phyloP scores from a whole-genome alignment of 179 eudicot species.

The Spinacia oleracea region DNA sequence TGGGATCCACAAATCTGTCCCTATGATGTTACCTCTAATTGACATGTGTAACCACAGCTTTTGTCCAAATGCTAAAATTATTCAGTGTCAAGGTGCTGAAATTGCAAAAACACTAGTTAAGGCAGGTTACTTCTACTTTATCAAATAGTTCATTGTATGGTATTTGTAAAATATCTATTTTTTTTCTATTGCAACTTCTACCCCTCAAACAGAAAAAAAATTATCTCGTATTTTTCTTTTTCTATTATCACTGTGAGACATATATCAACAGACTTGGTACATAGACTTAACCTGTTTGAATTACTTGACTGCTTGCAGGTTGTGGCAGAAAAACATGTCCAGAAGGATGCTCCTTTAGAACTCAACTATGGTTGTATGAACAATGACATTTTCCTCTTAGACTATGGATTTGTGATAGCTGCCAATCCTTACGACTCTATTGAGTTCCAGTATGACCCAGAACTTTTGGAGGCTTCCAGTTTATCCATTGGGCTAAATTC shows the following conservation, averaged over 20 bases:
- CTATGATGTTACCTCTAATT: conserved; percentile 95
- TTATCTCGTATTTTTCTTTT: neutral
- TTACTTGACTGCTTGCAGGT: conserved; percentile 47
- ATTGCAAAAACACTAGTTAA: conserved; percentile 61
- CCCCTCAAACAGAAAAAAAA: too few relatives aligned
- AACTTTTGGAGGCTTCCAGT: conserved; percentile 89
- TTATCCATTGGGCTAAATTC: conserved; percentile 74
- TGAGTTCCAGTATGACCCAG: conserved; percentile 80
- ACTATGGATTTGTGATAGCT: conserved; percentile 82
- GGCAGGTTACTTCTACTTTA: conserved; percentile 38
- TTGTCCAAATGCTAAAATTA: conserved; percentile 73
- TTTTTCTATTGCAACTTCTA: neutral
- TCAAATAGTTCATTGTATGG: neutral
- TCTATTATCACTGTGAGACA: neutral
- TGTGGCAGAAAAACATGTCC: conserved; percentile 63
- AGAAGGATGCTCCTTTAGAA: conserved; percentile 54
- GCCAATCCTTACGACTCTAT: conserved; percentile 76
- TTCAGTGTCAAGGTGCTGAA: conserved; percentile 55
- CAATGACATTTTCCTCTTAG: conserved; percentile 85
- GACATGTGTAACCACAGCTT: conserved; percentile 99
- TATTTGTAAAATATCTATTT: neutral
- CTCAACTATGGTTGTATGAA: conserved; percentile 86
- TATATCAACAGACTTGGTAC: neutral
- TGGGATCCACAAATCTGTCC: conserved; percentile 50
- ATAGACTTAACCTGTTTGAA: neutral